phyloP scores from a whole-genome alignment of 129 eudicot genomes.

The Daucus carota region DNA sequence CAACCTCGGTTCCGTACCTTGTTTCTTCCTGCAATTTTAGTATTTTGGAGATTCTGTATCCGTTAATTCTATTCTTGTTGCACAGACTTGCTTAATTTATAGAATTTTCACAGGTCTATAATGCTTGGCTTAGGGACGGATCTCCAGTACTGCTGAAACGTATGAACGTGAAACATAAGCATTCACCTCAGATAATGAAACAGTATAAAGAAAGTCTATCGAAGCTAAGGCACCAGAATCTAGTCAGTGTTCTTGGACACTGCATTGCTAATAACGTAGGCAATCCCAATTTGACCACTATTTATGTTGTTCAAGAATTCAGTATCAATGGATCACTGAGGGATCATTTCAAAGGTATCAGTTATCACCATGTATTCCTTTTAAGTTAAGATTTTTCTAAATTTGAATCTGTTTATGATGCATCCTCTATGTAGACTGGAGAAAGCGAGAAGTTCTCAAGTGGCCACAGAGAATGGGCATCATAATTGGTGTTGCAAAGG shows the following conservation, averaged over 20 bases:
- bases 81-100: background rate
- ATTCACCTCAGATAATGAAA: slow-evolving; percentile 54
- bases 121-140: slow-evolving; percentile 72
- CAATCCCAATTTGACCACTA: slow-evolving; percentile 56
- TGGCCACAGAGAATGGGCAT: slow-evolving; percentile 97
- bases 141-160: slow-evolving; percentile 60
- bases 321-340: slow-evolving; percentile 60
- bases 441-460: slow-evolving; percentile 59
- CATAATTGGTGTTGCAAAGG: slow-evolving; percentile 78
- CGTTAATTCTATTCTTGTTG: background rate
- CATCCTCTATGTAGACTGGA: slow-evolving; percentile 47
- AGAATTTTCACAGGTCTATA: slow-evolving; percentile 41
- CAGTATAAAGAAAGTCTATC: slow-evolving; percentile 78
- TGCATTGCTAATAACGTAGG: slow-evolving; percentile 58
- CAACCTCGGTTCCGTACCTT: background rate
- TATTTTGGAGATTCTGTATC: background rate
- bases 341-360: slow-evolving; percentile 76
- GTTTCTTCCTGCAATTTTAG: background rate
- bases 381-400: background rate
- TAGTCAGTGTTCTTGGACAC: slow-evolving; percentile 94
- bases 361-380: background rate
- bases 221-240: slow-evolving; percentile 68
- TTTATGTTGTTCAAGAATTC: slow-evolving; percentile 68
- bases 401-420: background rate
- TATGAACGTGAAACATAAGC: slow-evolving; percentile 69